Conservation (phyloP, 2,329 filamentous ascomycete genomes). For the Fusarium tricinctum region DNA sequence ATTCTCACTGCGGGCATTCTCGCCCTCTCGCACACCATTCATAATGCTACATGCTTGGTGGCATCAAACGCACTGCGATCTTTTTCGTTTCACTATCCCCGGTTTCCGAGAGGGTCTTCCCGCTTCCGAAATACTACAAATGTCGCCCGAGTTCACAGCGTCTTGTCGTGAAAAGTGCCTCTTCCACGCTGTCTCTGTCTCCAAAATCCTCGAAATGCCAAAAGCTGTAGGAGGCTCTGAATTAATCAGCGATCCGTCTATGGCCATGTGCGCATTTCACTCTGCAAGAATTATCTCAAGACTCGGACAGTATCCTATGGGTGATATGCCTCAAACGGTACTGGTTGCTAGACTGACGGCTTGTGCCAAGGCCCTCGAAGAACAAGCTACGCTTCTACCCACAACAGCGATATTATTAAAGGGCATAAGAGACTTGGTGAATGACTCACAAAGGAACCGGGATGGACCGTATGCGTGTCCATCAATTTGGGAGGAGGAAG, state of each 20-base stretch:
- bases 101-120: slow-evolving; percentile 30
- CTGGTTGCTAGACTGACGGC: neutral
- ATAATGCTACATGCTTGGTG: slow-evolving; percentile 49
- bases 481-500: slow-evolving; percentile 32
- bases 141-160: slow-evolving; percentile 8
- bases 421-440: slow-evolving; percentile 21
- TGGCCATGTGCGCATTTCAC: slow-evolving; percentile 35
- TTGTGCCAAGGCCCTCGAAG: slow-evolving; percentile 3
- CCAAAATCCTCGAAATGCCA: neutral
- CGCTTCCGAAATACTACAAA: slow-evolving; percentile 2
- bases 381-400: slow-evolving; percentile 2
- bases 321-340: slow-evolving; percentile 8
- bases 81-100: slow-evolving; percentile 44
- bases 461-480: slow-evolving; percentile 8
- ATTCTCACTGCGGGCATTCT: slow-evolving; percentile 42
- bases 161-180: slow-evolving; percentile 26
- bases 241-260: slow-evolving; percentile 26
- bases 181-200: slow-evolving; percentile 17
- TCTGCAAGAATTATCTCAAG: slow-evolving; percentile 33
- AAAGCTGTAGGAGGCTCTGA: neutral
- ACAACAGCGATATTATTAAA: slow-evolving; percentile 15
- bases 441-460: slow-evolving; percentile 10
- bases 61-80: slow-evolving; percentile 47
- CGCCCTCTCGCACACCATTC: slow-evolving; percentile 39
- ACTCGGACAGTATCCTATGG: slow-evolving; percentile 26